Percentiles rank a stretch among this genome's conserved stretches.
phyloP scores from a whole-genome alignment of 768 basidiomycete species.

The Calocera viscosa region DNA sequence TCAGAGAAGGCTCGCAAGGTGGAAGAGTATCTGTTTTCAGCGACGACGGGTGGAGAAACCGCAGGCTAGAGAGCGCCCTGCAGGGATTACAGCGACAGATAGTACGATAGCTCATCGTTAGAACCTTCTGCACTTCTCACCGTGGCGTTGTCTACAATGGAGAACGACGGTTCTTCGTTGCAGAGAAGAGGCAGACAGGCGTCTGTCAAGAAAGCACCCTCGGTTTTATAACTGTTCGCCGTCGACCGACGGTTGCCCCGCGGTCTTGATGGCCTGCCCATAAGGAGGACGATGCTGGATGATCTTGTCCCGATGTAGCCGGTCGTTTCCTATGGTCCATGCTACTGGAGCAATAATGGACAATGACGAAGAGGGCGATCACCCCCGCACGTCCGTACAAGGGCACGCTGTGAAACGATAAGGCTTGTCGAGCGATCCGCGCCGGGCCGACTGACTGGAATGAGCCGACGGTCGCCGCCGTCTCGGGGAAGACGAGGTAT shows the following conservation, averaged over 20 bases:
- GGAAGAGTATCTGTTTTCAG: too few relatives aligned
- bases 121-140: background rate
- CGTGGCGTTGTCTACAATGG: background rate
- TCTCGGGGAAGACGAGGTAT: background rate
- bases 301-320: background rate
- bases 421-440: too few relatives aligned
- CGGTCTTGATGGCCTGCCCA: background rate
- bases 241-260: background rate
- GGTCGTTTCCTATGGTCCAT: background rate
- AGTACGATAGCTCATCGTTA: background rate
- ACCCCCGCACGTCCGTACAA: background rate
- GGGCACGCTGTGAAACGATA: background rate
- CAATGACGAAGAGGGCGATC: slow-evolving; percentile 4
- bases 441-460: background rate
- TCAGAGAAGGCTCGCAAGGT: too few relatives aligned
- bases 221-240: background rate
- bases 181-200: background rate
- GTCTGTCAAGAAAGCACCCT: background rate
- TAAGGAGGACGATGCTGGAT: background rate
- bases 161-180: background rate
- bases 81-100: too few relatives aligned
- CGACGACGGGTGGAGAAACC: too few relatives aligned
- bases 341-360: background rate
- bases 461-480: background rate
- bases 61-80: too few relatives aligned